phyloP scores from a whole-genome alignment of 169 alveolate species.

The Eimeria necatrix region DNA sequence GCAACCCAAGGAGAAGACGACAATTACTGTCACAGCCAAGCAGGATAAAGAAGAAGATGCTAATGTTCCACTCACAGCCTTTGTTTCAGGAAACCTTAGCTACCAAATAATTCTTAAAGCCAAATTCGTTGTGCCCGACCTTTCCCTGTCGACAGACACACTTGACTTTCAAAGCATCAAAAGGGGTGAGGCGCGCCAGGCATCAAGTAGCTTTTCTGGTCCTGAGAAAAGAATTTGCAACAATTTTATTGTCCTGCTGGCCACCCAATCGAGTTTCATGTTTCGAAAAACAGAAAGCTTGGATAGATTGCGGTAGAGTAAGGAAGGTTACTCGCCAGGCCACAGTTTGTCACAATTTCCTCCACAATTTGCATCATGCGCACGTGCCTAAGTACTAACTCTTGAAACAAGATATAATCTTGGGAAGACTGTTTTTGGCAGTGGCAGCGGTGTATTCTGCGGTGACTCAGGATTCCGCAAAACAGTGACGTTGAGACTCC shows the following conservation, averaged over 20 bases:
- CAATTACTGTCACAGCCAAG: slow-evolving; percentile 34
- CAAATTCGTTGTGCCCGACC: slow-evolving; percentile 94
- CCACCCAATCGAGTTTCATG: background rate
- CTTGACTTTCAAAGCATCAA: slow-evolving; percentile 94
- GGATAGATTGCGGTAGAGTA: too few species aligned
- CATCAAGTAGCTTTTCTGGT: too few species aligned
- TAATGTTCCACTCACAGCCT: slow-evolving; percentile 34
- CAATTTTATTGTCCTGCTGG: too few species aligned
- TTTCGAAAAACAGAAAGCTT: background rate
- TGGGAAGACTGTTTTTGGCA: background rate
- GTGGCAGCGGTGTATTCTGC: background rate
- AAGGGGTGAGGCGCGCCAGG: slow-evolving; percentile 33
- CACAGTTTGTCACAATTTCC: too few species aligned
- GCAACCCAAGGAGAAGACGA: slow-evolving; percentile 85
- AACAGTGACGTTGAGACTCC: slow-evolving; percentile 87
- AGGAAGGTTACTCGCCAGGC: too few species aligned
- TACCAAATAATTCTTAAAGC: slow-evolving; percentile 92
- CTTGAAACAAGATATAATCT: too few species aligned
- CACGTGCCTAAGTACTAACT: too few species aligned
- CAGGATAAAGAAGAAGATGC: slow-evolving; percentile 68
- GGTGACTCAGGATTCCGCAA: slow-evolving; percentile 92
- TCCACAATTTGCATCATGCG: too few species aligned
- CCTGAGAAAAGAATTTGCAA: too few species aligned
- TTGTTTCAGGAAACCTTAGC: slow-evolving; percentile 89
- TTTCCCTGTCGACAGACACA: slow-evolving; percentile 89